These are phyloP conservation scores for Amanita inopinata DNA, from an alignment of 768 basidiomycete genomes.

Conservation along the genomic window DNA sequence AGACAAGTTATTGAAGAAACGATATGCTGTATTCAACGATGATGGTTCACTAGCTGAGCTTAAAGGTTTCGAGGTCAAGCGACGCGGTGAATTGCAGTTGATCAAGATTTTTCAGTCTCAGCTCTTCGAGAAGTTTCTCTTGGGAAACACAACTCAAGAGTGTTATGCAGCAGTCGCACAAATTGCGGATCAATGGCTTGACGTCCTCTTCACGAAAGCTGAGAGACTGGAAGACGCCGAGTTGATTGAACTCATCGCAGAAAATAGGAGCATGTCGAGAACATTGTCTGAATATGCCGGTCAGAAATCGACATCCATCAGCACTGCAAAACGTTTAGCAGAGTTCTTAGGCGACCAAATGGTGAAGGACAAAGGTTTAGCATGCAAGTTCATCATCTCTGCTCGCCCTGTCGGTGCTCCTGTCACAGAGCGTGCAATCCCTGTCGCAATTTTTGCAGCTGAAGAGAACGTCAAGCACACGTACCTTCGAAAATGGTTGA, in stretches of 20 bases:
- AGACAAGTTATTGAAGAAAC: slow-evolving; percentile 96
- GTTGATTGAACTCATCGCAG: slow-evolving; percentile 94
- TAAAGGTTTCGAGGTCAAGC: slow-evolving; percentile 98
- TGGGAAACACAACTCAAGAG: slow-evolving; percentile 88
- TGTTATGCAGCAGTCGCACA: slow-evolving; percentile 92
- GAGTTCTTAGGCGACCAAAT: slow-evolving; percentile 97
- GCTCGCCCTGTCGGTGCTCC: slow-evolving; percentile 87
- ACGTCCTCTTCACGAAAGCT: slow-evolving; percentile 83
- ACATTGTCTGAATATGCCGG: slow-evolving; percentile 93
- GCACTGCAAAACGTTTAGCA: slow-evolving; percentile 87
- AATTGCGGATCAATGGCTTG: slow-evolving; percentile 95
- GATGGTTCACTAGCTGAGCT: slow-evolving; percentile 96
- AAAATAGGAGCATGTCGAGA: slow-evolving; percentile 96
- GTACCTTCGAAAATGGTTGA: slow-evolving; percentile 94
- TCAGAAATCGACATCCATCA: slow-evolving; percentile 98
- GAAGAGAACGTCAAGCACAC: slow-evolving; percentile 84
- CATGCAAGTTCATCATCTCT: slow-evolving; percentile 98
- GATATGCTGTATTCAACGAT: slow-evolving; percentile 98
- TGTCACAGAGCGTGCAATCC: slow-evolving; percentile 94
- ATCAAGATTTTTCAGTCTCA: slow-evolving; percentile 99
- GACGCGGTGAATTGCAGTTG: slow-evolving; percentile 92
- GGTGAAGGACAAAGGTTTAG: slow-evolving; percentile 99
- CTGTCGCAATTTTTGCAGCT: slow-evolving; percentile 95
- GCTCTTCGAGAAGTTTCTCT: slow-evolving; percentile 95
- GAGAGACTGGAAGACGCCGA: slow-evolving; percentile 85